These are phyloP conservation scores for Sugiyamaella mastotermitis DNA, from an alignment of 805 yeast species.

Conservation along the genomic window DNA sequence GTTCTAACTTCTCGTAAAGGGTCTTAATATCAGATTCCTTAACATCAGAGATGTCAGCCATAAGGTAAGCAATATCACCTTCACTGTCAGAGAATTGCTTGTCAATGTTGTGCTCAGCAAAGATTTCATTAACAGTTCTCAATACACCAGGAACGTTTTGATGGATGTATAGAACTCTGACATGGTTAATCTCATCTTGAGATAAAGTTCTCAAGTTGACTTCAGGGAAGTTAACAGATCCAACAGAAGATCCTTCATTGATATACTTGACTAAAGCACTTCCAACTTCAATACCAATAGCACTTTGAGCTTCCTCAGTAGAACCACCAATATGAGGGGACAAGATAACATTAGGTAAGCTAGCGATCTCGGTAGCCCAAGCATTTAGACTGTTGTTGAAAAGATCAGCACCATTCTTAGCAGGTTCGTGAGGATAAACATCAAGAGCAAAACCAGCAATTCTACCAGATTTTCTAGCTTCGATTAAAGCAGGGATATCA, in stretches of 20 bases:
- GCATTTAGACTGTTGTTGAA: constrained; percentile 68
- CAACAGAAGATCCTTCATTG: constrained; percentile 91
- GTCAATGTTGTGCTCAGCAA: constrained; percentile 92
- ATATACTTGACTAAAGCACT: constrained; percentile 81
- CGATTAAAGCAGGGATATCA: constrained; percentile 88
- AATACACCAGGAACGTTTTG: constrained; percentile 98
- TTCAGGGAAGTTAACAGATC: constrained; percentile 99
- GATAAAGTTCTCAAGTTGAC: constrained; percentile 84
- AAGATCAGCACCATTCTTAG: constrained; percentile 83
- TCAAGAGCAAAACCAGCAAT: constrained; percentile 97
- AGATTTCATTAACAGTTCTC: constrained; percentile 92
- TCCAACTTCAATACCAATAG: constrained; percentile 94
- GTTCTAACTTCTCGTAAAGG: constrained; percentile 77
- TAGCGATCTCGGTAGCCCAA: constrained; percentile 78
- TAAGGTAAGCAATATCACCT: constrained; percentile 92
- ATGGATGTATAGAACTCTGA: constrained; percentile 92
- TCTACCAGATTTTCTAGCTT: constrained; percentile 88
- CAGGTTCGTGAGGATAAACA: constrained; percentile 96
- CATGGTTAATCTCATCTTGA: constrained; percentile 74
- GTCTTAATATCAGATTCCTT: constrained; percentile 74
- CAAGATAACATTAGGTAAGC: constrained; percentile 81
- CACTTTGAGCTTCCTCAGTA: constrained; percentile 97
- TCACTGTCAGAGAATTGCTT: constrained; percentile 97
- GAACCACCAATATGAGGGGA: constrained; percentile 99
- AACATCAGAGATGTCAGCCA: constrained; percentile 94